phyloP scores from a whole-genome alignment of 2,329 filamentous ascomycete genomes.

The Metarhizium sp. region DNA sequence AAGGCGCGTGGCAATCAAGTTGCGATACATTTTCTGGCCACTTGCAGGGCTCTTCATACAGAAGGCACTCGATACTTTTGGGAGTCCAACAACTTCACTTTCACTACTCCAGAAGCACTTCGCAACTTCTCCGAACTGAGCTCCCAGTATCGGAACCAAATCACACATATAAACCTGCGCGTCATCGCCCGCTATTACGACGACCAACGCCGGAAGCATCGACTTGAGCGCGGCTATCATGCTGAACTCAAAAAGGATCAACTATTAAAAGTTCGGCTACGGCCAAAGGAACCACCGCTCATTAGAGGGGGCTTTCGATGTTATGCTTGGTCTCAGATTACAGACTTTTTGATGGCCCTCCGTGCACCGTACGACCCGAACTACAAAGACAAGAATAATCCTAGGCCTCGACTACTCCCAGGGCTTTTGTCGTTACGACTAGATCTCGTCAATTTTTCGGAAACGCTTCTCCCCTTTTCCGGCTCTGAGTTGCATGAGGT shows the following conservation, averaged over 20 bases:
- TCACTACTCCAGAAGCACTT: slow-evolving; percentile 42
- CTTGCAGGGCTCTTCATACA: slow-evolving; percentile 37
- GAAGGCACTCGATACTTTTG: slow-evolving; percentile 43
- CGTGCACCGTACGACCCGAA: slow-evolving; percentile 40
- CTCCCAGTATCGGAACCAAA: slow-evolving; percentile 29
- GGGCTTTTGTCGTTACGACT: slow-evolving; percentile 37
- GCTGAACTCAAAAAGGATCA: slow-evolving; percentile 31
- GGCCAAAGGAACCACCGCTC: slow-evolving; percentile 34
- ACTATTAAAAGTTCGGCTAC: slow-evolving; percentile 30
- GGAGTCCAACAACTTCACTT: slow-evolving; percentile 42
- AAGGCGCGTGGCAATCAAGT: slow-evolving; percentile 36
- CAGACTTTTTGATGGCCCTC: slow-evolving; percentile 42
- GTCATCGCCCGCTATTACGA: slow-evolving; percentile 48
- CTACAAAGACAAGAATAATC: slow-evolving; percentile 22
- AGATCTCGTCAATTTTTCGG: slow-evolving; percentile 46
- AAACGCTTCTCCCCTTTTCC: slow-evolving; percentile 34
- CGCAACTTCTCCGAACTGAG: slow-evolving; percentile 38
- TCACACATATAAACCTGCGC: slow-evolving; percentile 39
- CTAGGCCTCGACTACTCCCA: slow-evolving; percentile 36
- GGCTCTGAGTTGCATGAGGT: slow-evolving; percentile 40
- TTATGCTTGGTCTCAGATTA: slow-evolving; percentile 44
- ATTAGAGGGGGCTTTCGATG: slow-evolving; percentile 43
- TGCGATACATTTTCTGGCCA: slow-evolving; percentile 42
- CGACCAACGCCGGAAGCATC: slow-evolving; percentile 34
- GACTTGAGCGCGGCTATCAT: slow-evolving; percentile 33